These are phyloP conservation scores for Penicillium sp. DNA, from an alignment of 2,329 filamentous ascomycete species.

Conservation along the genomic window DNA sequence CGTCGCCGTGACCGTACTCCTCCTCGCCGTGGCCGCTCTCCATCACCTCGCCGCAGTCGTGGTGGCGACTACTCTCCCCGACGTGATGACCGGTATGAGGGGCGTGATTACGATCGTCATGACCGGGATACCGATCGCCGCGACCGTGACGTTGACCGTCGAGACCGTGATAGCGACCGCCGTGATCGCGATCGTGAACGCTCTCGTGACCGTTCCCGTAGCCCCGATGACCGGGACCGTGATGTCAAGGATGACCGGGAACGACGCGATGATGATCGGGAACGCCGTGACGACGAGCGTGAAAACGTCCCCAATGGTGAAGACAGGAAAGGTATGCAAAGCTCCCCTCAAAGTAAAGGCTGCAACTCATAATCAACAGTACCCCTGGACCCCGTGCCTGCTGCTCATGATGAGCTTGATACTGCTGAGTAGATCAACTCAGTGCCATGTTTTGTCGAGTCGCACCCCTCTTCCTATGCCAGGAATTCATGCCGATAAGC, in stretches of 20 bases:
- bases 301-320: slow-evolving; percentile 82
- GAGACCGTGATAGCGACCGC: slow-evolving; percentile 44
- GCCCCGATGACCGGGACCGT: slow-evolving; percentile 25
- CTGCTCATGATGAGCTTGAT: slow-evolving; percentile 91
- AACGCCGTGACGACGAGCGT: slow-evolving; percentile 69
- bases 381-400: slow-evolving; percentile 73
- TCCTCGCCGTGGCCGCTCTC: slow-evolving; percentile 69
- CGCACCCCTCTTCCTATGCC: not conserved
- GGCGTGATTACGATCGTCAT: slow-evolving; percentile 66
- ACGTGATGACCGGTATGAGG: slow-evolving; percentile 80
- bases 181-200: slow-evolving; percentile 50
- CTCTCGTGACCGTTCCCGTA: slow-evolving; percentile 26
- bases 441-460: slow-evolving; percentile 11
- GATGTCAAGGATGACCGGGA: slow-evolving; percentile 24
- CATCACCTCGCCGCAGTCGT: slow-evolving; percentile 59
- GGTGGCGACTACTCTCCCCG: slow-evolving; percentile 76
- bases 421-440: slow-evolving; percentile 70
- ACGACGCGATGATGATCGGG: slow-evolving; percentile 62
- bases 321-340: slow-evolving; percentile 76
- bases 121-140: slow-evolving; percentile 73
- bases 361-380: slow-evolving; percentile 31
- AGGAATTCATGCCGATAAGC: not conserved
- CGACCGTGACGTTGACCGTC: slow-evolving; percentile 70
- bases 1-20: slow-evolving; percentile 66
- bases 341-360: not conserved